Conservation (phyloP, 768 basidiomycete species). For the Pholiota microspora region DNA sequence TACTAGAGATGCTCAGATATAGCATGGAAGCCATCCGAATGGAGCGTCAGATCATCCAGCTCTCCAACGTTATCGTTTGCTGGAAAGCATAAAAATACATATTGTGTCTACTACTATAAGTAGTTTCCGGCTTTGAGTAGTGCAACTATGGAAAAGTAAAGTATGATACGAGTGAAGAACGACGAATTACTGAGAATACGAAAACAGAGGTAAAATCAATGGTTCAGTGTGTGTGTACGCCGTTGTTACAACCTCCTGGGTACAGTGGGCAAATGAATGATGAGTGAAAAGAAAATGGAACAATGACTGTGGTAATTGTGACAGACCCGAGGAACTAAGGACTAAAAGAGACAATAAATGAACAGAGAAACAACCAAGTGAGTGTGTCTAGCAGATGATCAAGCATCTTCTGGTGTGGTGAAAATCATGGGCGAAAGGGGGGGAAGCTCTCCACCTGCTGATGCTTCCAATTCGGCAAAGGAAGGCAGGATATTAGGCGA, state of each 20-base stretch:
- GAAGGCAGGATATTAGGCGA: slow-evolving; percentile 62
- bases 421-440: slow-evolving; percentile 80
- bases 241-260: slow-evolving; percentile 43
- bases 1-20: neutral
- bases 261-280: slow-evolving; percentile 30
- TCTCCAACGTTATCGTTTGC: slow-evolving; percentile 17
- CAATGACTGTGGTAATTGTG: slow-evolving; percentile 11
- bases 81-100: slow-evolving; percentile 51
- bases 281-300: slow-evolving; percentile 20
- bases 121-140: slow-evolving; percentile 43
- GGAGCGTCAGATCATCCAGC: slow-evolving; percentile 13
- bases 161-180: slow-evolving; percentile 33
- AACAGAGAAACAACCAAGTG: slow-evolving; percentile 20
- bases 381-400: slow-evolving; percentile 26
- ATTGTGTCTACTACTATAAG: slow-evolving; percentile 50
- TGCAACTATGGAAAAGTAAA: slow-evolving; percentile 44
- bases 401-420: slow-evolving; percentile 38
- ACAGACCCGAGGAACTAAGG: slow-evolving; percentile 19
- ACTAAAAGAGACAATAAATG: slow-evolving; percentile 13
- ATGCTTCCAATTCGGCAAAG: slow-evolving; percentile 79
- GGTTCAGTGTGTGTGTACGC: slow-evolving; percentile 37
- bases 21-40: neutral
- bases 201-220: slow-evolving; percentile 29
- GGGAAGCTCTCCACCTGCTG: slow-evolving; percentile 71
- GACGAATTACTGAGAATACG: slow-evolving; percentile 24